Evolutionary conservation across 352 stramenopile species (phyloP), one percentile per base, ranked within the genome.

Genomic region (Blastocystis sp.): DNA sequence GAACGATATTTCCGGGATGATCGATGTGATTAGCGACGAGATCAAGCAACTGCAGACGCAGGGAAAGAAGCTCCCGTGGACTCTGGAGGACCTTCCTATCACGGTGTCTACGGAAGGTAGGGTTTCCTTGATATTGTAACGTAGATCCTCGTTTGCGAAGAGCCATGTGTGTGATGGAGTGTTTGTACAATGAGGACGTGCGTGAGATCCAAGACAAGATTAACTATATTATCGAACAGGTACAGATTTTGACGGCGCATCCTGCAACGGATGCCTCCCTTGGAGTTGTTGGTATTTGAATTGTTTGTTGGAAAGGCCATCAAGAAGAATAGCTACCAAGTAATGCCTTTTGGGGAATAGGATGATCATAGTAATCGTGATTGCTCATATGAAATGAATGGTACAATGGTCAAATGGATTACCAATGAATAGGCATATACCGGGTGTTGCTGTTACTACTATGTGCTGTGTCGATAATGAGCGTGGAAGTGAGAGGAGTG

Each of bases 181-280:
- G 67, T 61, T 46, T 78, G 24, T 78, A 78, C 36, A 78, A 78
- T 78, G 67, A 78, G 36, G 67, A 78, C 34, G 67, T 78, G 4
- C 67, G 67, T 42, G 67, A 78, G 44, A 78, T 78, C 27, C 67
- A 78, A 34, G 67, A 78, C 49, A 78, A 78, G 48, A 61, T 78
- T 21, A 78, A 78, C 24, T 78, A 63, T 29, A 78, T 78, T 34
- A 78, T 78, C 21, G 67, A 78, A 34, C 67, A 78, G 29, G 67
- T 78, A 11, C 67, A 78, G 29, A 78, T 78, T 32, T 4, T 59
- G 9, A 78, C 67, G 18, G 67, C 67, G 7, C 7, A 61, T n/a
- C 67, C 67, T 4, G 24, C 49, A 9, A 59, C 67, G 44, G 44
- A 78, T 27, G 67, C 40, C 29, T 78, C 67, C 6, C 32, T 78